Conservation (phyloP, 2,329 filamentous ascomycete genomes). For the Iodosphaeria phyllophila region DNA sequence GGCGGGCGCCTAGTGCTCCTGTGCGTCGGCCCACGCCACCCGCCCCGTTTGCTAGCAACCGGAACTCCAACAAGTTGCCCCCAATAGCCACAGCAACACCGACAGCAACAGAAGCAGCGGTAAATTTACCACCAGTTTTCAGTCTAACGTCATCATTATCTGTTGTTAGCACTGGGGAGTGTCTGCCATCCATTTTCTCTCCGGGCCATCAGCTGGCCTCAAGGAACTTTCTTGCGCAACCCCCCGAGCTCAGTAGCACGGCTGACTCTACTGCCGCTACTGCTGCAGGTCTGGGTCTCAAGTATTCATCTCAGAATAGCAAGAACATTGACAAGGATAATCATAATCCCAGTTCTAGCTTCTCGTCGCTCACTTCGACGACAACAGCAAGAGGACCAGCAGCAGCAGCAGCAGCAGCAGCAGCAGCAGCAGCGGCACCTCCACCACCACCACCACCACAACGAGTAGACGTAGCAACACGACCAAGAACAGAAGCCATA, state of each 20-base stretch:
- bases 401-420: slow-evolving; percentile 1
- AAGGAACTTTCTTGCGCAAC: slow-evolving; percentile 6
- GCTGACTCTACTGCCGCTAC: slow-evolving; percentile 1
- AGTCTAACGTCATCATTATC: slow-evolving; percentile 15
- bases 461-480: no score
- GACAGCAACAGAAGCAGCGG: slow-evolving; percentile 13
- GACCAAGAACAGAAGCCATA: not conserved
- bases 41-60: slow-evolving; percentile 19
- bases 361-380: slow-evolving; percentile 1
- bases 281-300: slow-evolving; percentile 1
- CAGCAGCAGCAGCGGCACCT: slow-evolving; percentile 1
- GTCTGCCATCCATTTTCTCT: slow-evolving; percentile 20
- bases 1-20: slow-evolving; percentile 41
- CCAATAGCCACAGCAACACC: slow-evolving; percentile 20
- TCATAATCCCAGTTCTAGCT: slow-evolving; percentile 3
- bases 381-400: slow-evolving; percentile 2
- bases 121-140: slow-evolving; percentile 2
- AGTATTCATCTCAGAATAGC: not conserved
- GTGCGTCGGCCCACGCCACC: slow-evolving; percentile 13
- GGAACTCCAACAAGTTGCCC: slow-evolving; percentile 11
- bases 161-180: slow-evolving; percentile 24
- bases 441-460: not conserved
- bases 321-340: not conserved
- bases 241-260: slow-evolving; percentile 3
- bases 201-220: slow-evolving; percentile 9